Conservation (phyloP, 1,284 basidiomycete genomes). For the Ganoderma leucocontextum region DNA sequence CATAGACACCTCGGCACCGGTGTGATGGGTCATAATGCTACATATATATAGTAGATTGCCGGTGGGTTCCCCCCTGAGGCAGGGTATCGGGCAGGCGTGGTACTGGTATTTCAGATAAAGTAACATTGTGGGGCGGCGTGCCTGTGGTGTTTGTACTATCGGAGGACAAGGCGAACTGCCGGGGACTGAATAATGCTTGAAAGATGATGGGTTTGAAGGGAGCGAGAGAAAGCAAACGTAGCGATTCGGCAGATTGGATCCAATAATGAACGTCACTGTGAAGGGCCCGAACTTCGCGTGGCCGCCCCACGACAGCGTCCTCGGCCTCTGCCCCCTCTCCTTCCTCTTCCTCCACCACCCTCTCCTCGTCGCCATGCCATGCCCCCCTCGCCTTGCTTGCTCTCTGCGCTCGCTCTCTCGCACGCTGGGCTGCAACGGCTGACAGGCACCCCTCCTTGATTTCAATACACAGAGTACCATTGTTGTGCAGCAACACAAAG, state of each 20-base stretch:
- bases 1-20: conserved; percentile 4
- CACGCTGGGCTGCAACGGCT: conserved; percentile 6
- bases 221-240: conserved; percentile 27
- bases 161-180: conserved; percentile 5
- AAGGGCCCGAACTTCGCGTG: conserved; percentile 42
- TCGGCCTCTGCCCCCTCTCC: conserved; percentile 31
- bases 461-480: conserved; percentile 18
- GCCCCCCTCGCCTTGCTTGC: neutral
- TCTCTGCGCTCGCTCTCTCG: conserved; percentile 15
- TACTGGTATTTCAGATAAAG: neutral
- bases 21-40: neutral
- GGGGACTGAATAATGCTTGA: neutral
- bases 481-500: conserved; percentile 6
- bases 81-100: neutral
- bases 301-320: conserved; percentile 32
- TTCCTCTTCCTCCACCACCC: conserved; percentile 34
- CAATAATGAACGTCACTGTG: conserved; percentile 40
- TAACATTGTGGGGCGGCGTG: neutral
- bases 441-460: conserved; percentile 12
- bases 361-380: conserved; percentile 15
- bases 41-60: no score
- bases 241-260: conserved; percentile 28
- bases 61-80: neutral
- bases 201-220: neutral
- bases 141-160: conserved; percentile 1